phyloP scores from a whole-genome alignment of 2,329 filamentous ascomycete genomes.

The Epichloe festucae region DNA sequence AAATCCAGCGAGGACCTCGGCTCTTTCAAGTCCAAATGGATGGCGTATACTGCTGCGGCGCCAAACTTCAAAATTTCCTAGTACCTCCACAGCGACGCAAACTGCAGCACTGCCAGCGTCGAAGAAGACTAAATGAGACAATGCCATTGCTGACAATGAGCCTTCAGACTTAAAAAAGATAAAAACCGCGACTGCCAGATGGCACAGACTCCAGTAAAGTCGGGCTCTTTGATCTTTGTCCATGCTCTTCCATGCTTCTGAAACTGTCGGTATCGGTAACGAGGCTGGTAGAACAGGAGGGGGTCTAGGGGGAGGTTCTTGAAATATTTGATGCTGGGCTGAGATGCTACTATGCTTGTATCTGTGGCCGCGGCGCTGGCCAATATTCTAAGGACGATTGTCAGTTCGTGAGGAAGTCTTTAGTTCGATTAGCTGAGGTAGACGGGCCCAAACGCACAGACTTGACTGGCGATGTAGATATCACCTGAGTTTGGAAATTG shows the following conservation, averaged over 20 bases:
- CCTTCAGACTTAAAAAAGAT: constrained; percentile 84
- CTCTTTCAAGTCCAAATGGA: constrained; percentile 83
- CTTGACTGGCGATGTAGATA: constrained; percentile 64
- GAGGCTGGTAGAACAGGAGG: constrained; percentile 84
- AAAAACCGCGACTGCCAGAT: constrained; percentile 69
- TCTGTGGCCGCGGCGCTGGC: constrained; percentile 85
- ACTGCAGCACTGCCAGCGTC: constrained; percentile 86
- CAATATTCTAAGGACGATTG: constrained; percentile 51
- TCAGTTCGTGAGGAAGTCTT: not conserved
- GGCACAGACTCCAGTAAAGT: constrained; percentile 80
- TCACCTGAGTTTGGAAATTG: constrained; percentile 81
- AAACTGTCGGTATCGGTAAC: constrained; percentile 77
- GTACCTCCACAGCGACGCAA: constrained; percentile 83
- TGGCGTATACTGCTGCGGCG: constrained; percentile 82
- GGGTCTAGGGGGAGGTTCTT: constrained; percentile 79
- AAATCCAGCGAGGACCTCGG: constrained; percentile 88
- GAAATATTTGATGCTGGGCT: constrained; percentile 81
- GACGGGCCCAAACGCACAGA: constrained; percentile 39
- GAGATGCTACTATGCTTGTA: constrained; percentile 97
- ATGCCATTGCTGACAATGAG: constrained; percentile 78
- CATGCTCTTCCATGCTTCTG: constrained; percentile 83
- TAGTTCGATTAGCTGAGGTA: constrained; percentile 3
- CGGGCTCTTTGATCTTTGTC: constrained; percentile 73
- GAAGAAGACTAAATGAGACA: constrained; percentile 90
- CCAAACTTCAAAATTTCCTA: constrained; percentile 97